Conservation (phyloP, 1,284 basidiomycete species). For the Pyrrhoderma noxium region DNA sequence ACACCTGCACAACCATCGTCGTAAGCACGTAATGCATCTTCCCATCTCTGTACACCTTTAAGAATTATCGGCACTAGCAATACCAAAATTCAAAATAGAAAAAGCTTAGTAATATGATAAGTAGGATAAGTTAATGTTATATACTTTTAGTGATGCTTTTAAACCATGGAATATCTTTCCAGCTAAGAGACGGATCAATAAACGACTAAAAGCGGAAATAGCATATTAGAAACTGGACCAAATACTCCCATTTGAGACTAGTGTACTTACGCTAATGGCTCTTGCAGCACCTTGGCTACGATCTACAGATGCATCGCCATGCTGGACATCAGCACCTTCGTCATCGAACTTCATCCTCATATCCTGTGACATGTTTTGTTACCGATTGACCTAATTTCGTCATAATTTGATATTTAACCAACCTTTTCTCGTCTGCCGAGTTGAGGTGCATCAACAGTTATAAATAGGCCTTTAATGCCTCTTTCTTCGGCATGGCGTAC, state of each 20-base stretch:
- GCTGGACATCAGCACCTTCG: constrained; percentile 64
- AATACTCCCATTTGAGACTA: not conserved
- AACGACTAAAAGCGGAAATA: constrained; percentile 55
- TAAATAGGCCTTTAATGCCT: constrained; percentile 82
- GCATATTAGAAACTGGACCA: not conserved
- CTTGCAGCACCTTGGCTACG: constrained; percentile 87
- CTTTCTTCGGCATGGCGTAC: constrained; percentile 80
- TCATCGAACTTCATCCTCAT: constrained; percentile 94
- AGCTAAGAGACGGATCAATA: constrained; percentile 85
- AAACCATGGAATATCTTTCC: constrained; percentile 87
- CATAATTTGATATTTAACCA: constrained; percentile 6
- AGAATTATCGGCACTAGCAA: constrained; percentile 81
- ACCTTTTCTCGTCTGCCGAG: constrained; percentile 84
- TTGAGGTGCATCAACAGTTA: constrained; percentile 91
- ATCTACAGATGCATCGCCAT: constrained; percentile 58
- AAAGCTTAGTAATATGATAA: no score
- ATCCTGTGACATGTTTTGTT: constrained; percentile 44
- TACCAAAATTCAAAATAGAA: constrained; percentile 2
- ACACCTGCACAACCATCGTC: constrained; percentile 78
- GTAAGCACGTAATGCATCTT: constrained; percentile 87
- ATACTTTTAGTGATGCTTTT: constrained; percentile 80
- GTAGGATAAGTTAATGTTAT: constrained; percentile 19
- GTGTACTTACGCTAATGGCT: constrained; percentile 73
- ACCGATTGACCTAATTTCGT: not conserved
- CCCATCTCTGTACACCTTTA: constrained; percentile 92